Evolutionary conservation across 257 asterid species (phyloP).

Genomic region (Knoxia roxburghii): DNA sequence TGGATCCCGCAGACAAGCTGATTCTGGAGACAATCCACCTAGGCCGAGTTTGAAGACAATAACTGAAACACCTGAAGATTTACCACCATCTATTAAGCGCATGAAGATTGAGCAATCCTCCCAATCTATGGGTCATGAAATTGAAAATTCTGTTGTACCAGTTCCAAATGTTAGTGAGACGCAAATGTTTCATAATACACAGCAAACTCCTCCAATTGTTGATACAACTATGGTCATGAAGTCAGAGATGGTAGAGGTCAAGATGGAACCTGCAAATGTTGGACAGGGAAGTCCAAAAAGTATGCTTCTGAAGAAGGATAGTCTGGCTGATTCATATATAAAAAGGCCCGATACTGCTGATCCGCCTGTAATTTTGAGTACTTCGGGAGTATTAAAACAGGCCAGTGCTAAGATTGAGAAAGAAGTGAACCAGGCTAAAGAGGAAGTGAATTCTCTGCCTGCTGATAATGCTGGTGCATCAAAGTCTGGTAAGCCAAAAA

Average conservation of each 20-base stretch:
- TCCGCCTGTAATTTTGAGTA: conserved; percentile 28
- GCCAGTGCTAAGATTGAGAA: conserved; percentile 50
- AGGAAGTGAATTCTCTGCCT: conserved; percentile 44
- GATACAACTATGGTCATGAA: conserved; percentile 34
- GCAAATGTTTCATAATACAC: conserved; percentile 32
- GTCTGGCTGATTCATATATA: conserved; percentile 33
- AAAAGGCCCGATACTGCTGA: conserved; percentile 44
- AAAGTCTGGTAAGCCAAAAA: conserved; percentile 90
- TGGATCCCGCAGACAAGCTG: conserved; percentile 41
- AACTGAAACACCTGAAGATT: conserved; percentile 53
- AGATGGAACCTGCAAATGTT: conserved; percentile 45
- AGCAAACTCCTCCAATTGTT: conserved; percentile 32
- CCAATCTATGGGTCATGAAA: conserved; percentile 37
- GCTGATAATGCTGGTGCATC: conserved; percentile 46
- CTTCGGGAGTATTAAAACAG: conserved; percentile 35
- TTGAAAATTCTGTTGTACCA: conserved; percentile 33
- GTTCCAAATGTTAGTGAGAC: conserved; percentile 35
- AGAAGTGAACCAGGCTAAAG: conserved; percentile 49
- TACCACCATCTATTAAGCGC: conserved; percentile 73
- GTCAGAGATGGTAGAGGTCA: conserved; percentile 47
- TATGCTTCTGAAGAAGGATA: conserved; percentile 38
- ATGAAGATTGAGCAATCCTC: conserved; percentile 56
- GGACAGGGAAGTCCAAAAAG: conserved; percentile 36
- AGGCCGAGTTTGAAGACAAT: conserved; percentile 33
- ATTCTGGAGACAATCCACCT: conserved; percentile 47